These are phyloP conservation scores for Nectriaceae sp. DNA, from an alignment of 2,329 filamentous ascomycete genomes.

Conservation along the genomic window DNA sequence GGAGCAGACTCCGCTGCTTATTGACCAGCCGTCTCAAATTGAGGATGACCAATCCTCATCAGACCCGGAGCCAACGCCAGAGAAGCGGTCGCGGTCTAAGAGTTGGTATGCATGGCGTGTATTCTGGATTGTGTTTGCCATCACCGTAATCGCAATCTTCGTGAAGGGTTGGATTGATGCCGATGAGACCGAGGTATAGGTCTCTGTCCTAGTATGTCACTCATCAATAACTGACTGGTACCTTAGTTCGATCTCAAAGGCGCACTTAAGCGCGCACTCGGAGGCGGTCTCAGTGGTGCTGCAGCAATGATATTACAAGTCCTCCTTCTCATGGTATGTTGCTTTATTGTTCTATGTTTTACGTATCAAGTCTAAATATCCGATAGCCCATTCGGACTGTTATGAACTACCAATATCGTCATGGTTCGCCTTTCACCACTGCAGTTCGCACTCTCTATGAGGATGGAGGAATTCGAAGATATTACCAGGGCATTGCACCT, in stretches of 20 bases:
- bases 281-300: constrained; percentile 48
- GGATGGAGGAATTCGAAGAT: constrained; percentile 44
- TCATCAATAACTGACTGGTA: neutral
- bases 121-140: constrained; percentile 37
- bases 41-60: constrained; percentile 3
- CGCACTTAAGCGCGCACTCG: constrained; percentile 47
- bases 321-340: constrained; percentile 46
- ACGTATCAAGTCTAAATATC: neutral
- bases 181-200: constrained; percentile 40
- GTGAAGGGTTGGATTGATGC: constrained; percentile 48
- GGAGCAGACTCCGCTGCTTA: constrained; percentile 14
- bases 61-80: constrained; percentile 6
- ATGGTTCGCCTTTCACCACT: constrained; percentile 42
- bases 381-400: constrained; percentile 48
- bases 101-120: constrained; percentile 32
- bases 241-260: constrained; percentile 45
- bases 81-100: constrained; percentile 6
- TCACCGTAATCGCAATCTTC: constrained; percentile 38
- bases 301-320: constrained; percentile 52
- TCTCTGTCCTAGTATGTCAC: neutral
- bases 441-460: constrained; percentile 43
- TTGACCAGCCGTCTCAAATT: neutral
- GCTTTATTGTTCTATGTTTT: fast-evolving
- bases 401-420: constrained; percentile 55
- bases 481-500: constrained; percentile 47